A percentile compares a stretch with the other conserved stretches of the same genome.
Conservation (phyloP, 164 flowering plant species). For the Magnolia changhungtana region DNA sequence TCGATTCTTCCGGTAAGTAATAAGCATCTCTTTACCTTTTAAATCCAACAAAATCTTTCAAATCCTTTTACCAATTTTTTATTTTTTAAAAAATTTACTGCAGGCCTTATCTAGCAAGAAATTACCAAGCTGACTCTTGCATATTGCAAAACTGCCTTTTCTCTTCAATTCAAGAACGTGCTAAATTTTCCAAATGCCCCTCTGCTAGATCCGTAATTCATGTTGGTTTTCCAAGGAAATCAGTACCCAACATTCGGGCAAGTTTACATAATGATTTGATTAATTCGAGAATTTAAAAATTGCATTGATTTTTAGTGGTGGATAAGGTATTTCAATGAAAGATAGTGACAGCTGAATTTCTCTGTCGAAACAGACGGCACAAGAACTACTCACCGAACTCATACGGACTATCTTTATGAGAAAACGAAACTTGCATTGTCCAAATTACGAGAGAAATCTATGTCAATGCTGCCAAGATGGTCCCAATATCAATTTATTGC, state of each 20-base stretch:
- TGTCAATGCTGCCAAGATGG: constrained; percentile 12
- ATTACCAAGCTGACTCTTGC: not conserved
- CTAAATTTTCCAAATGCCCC: not conserved
- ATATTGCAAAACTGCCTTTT: not conserved
- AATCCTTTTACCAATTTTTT: not conserved
- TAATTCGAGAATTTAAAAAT: not conserved
- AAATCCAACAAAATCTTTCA: not conserved
- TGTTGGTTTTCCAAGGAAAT: not conserved
- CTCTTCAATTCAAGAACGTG: not conserved
- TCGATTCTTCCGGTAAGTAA: constrained; percentile 17
- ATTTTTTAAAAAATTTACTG: no score
- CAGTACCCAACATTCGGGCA: not conserved
- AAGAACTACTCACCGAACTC: constrained; percentile 3
- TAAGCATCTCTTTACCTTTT: not conserved
- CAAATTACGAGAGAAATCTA: constrained; percentile 7
- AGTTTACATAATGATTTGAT: not conserved
- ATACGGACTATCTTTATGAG: not conserved
- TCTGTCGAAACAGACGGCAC: not conserved
- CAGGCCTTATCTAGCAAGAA: not conserved
- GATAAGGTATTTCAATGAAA: not conserved
- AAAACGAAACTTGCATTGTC: constrained; percentile 8
- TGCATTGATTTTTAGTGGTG: constrained; percentile 7
- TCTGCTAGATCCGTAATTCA: not conserved
- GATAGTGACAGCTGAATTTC: not conserved
- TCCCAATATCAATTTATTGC: constrained; percentile 6